Conservation (phyloP, 176 grass and related monocot genomes). For the Luzula sylvatica region DNA sequence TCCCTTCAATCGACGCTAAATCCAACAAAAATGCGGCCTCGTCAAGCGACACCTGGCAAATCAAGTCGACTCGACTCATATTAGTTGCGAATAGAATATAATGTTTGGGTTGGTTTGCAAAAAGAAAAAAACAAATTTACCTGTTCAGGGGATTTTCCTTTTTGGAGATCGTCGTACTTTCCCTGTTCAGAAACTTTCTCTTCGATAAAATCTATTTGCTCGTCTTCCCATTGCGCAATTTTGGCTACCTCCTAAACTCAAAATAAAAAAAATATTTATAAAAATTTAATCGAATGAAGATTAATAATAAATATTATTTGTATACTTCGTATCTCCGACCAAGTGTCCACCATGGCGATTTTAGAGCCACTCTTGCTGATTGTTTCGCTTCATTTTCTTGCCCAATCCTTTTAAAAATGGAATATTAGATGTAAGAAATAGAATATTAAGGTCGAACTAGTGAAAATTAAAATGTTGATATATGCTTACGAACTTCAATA, state of each 20-base stretch:
- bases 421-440: conserved; percentile 4
- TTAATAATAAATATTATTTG: neutral
- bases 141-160: conserved; percentile 92
- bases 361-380: conserved; percentile 77
- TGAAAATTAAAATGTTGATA: conserved; percentile 1
- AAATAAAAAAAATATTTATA: neutral
- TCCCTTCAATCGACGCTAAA: conserved; percentile 68
- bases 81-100: neutral
- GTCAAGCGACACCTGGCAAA: conserved; percentile 59
- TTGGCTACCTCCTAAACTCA: conserved; percentile 72
- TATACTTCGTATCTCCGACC: conserved; percentile 79
- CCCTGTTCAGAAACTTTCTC: conserved; percentile 84
- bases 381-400: conserved; percentile 78
- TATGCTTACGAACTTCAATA: conserved; percentile 50
- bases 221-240: conserved; percentile 92
- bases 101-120: neutral
- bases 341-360: conserved; percentile 97
- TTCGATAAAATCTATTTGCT: conserved; percentile 87
- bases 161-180: conserved; percentile 72
- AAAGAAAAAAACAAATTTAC: conserved; percentile 16
- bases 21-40: conserved; percentile 92
- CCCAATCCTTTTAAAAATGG: conserved; percentile 44
- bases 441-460: neutral
- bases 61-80: too few species aligned
- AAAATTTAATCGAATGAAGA: conserved; percentile 1